Evolutionary conservation across 768 basidiomycete genomes (phyloP).

Genomic region (Boletus coccyginus): DNA sequence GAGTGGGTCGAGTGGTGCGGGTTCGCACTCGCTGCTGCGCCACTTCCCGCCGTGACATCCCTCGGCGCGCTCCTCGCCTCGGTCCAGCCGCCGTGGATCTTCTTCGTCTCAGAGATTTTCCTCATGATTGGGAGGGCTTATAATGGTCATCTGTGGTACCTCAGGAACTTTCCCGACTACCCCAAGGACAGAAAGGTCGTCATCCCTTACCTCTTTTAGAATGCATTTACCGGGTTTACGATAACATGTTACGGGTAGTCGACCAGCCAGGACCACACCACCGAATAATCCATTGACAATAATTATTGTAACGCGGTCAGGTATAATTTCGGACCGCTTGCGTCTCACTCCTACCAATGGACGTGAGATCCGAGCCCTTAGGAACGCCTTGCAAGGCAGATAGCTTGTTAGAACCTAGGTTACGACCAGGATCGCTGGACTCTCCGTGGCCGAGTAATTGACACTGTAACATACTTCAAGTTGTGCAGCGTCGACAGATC

Average conservation of each 20-base stretch:
- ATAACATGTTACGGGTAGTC: background rate
- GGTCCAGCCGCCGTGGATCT: slow-evolving; percentile 72
- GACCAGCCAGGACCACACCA: no score
- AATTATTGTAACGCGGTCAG: no score
- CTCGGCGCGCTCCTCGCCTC: slow-evolving; percentile 43
- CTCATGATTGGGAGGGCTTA: slow-evolving; percentile 82
- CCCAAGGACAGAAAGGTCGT: slow-evolving; percentile 74
- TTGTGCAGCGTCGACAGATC: no score
- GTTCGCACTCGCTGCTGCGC: slow-evolving; percentile 74
- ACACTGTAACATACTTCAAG: no score
- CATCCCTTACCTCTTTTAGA: slow-evolving; percentile 72
- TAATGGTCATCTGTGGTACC: slow-evolving; percentile 86
- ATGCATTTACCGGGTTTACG: background rate
- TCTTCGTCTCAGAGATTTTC: slow-evolving; percentile 67
- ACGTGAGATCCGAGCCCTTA: no score
- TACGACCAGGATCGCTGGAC: no score
- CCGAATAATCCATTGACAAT: no score
- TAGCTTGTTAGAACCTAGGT: no score
- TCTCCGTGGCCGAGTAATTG: no score
- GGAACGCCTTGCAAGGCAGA: no score
- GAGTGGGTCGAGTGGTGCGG: slow-evolving; percentile 96
- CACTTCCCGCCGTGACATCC: slow-evolving; percentile 37
- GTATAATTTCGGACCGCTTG: no score
- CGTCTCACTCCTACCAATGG: no score
- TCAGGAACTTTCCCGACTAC: slow-evolving; percentile 73